Evolutionary conservation across 768 basidiomycete genomes (phyloP).

Genomic region (Pulveroboletus sp.): DNA sequence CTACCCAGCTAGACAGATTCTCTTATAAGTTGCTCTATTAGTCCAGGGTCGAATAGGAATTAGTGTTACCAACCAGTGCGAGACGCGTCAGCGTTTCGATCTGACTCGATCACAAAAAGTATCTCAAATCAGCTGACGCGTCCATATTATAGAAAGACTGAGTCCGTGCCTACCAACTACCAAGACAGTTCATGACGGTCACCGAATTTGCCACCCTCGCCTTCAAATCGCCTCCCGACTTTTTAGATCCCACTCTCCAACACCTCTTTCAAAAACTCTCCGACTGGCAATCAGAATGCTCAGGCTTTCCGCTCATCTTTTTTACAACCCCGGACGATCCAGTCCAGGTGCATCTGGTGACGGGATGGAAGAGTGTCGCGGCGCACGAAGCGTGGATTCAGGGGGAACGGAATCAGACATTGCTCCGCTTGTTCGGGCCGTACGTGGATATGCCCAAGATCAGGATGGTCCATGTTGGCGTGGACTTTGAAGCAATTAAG

Average conservation of each 20-base stretch:
- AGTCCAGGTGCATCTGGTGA: constrained; percentile 35
- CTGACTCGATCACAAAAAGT: too few species aligned
- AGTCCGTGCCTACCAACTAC: too few species aligned
- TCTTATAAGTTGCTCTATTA: constrained; percentile 3
- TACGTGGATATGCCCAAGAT: constrained; percentile 28
- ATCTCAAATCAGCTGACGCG: constrained; percentile 5
- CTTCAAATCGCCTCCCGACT: constrained; percentile 30
- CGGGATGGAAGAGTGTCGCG: constrained; percentile 42
- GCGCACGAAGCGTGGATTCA: constrained; percentile 43
- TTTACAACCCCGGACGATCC: constrained; percentile 27
- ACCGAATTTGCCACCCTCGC: constrained; percentile 42
- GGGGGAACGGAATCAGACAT: constrained; percentile 38
- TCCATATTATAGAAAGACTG: too few species aligned
- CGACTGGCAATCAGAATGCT: constrained; percentile 38
- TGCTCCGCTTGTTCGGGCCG: constrained; percentile 31
- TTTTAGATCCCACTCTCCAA: constrained; percentile 28
- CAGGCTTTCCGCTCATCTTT: constrained; percentile 41
- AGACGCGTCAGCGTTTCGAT: too few species aligned
- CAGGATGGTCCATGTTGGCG: constrained; percentile 37
- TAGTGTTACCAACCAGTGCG: neutral
- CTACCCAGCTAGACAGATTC: constrained; percentile 20
- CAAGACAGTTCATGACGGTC: constrained; percentile 34
- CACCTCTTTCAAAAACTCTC: constrained; percentile 32
- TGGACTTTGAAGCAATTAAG: constrained; percentile 37
- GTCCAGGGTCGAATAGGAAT: neutral